Evolutionary conservation across 345 rosid species (phyloP).

Genomic region (Eucalyptus camaldulensis): DNA sequence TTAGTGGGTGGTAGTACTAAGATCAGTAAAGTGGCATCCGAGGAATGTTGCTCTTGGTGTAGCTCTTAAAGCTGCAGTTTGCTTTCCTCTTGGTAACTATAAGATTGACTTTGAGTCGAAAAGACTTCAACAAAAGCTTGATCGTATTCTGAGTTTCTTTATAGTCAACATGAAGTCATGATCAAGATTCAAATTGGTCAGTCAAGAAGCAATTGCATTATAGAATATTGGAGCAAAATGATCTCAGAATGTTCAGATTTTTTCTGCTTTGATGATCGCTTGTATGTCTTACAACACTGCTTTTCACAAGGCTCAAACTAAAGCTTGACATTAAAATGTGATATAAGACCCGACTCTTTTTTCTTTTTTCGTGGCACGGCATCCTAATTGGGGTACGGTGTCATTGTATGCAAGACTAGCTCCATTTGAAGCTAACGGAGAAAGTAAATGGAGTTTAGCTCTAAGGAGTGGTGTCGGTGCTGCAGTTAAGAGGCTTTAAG

Average conservation of each 20-base stretch:
- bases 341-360: not conserved
- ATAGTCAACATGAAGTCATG: not conserved
- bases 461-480: slow-evolving; percentile 50
- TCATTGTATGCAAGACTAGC: slow-evolving; percentile 44
- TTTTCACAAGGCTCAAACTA: not conserved
- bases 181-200: not conserved
- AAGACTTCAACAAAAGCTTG: not conserved
- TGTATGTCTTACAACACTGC: not conserved
- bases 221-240: no score
- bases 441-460: slow-evolving; percentile 44
- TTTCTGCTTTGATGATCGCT: not conserved
- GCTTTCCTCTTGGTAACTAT: slow-evolving; percentile 61
- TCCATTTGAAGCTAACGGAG: slow-evolving; percentile 70
- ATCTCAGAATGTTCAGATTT: not conserved
- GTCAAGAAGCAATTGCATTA: not conserved
- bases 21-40: slow-evolving; percentile 60
- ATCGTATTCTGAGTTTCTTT: not conserved
- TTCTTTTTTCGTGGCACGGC: not conserved
- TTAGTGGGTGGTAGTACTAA: slow-evolving; percentile 43
- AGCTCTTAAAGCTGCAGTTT: slow-evolving; percentile 55
- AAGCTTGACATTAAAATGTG: not conserved
- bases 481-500: slow-evolving; percentile 73
- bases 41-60: slow-evolving; percentile 73
- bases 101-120: not conserved
- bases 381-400: not conserved